phyloP scores from a whole-genome alignment of 345 rosid species.

The Syzygium aqueum region DNA sequence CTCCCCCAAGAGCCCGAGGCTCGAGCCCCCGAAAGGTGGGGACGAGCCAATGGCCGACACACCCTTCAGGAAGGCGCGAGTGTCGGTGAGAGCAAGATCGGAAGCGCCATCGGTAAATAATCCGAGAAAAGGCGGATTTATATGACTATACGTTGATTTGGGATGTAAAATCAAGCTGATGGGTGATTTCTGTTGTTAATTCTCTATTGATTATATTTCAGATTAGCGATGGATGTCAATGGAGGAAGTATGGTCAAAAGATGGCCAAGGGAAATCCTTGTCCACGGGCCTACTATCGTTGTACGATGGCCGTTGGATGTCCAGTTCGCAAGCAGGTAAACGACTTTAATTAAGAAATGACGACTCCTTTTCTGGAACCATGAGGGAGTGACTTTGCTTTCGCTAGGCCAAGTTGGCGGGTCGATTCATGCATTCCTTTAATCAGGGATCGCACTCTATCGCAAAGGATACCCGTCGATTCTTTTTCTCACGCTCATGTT shows the following conservation, averaged over 20 bases:
- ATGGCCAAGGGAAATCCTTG: constrained; percentile 86
- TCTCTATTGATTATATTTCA: constrained; percentile 3
- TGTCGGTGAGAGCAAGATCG: constrained; percentile 30
- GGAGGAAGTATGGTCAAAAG: constrained; percentile 98
- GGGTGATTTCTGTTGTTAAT: neutral
- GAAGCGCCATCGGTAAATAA: constrained; percentile 40
- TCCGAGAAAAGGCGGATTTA: neutral
- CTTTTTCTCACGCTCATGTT: no score
- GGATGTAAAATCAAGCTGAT: neutral
- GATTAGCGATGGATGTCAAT: constrained; percentile 89
- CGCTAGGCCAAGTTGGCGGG: neutral
- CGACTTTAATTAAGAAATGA: neutral
- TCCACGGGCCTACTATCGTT: constrained; percentile 94
- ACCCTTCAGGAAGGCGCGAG: constrained; percentile 31
- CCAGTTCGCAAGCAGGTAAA: constrained; percentile 91
- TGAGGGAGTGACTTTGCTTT: neutral
- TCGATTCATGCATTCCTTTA: no score
- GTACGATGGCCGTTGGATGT: constrained; percentile 64
- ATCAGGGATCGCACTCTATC: no score
- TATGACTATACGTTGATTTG: neutral
- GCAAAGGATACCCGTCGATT: no score
- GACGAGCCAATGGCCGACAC: constrained; percentile 35
- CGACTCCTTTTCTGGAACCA: neutral
- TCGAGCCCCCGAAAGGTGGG: constrained; percentile 26
- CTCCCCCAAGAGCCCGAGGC: constrained; percentile 33